Base-by-base conservation (phyloP, 1,284 basidiomycete species). In the Pascua guehoae region DNA sequence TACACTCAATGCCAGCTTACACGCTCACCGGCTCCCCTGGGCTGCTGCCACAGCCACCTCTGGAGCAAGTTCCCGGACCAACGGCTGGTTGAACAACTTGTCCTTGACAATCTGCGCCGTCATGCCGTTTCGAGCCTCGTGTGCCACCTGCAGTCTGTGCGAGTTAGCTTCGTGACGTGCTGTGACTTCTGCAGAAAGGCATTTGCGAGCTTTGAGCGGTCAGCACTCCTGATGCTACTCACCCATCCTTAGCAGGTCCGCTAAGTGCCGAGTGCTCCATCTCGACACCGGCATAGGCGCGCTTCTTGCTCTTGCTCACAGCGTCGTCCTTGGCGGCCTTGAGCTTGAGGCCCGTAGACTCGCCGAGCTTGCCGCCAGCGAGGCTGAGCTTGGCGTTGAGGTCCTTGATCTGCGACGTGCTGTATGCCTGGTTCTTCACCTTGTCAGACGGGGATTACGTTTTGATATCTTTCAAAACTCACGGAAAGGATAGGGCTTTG, bases 401-500 rank as follows among this genome's bases (percentile, higher is more conserved):
- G 76, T 98, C 94, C 15, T 82, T 78, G 2, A 98, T 81, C 72
- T 97, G 93, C 0, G 89, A 88, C 0, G 92, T 91, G 1, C 88
- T 87, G 72, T 96, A 96, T 54, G 87, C 87, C 44, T 91, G 88
- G 68, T 96, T 96, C 93, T 96, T 67, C 12, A 14, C 9, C 49
- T 58, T 32, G 24, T 32, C 24, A 32, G 24, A 32, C 7, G 24
- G 24, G 24, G 7, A 7, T 32, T 32, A n/a, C n/a, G n/a, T n/a
- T n/a, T n/a, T n/a, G n/a, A n/a, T n/a, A n/a, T n/a, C n/a, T n/a
- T n/a, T n/a, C n/a, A n/a, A n/a, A n/a, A 79, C 88, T 52, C 56
- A 94, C 93, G 44, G 91, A 91, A 45, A 97, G 88, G 39, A 97
- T 77, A 3, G 91, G 87, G 69, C 88, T 92, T 70, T 93, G 90